Base-by-base conservation (phyloP, 305 asterid species). In the Caryopteris hybrid region DNA sequence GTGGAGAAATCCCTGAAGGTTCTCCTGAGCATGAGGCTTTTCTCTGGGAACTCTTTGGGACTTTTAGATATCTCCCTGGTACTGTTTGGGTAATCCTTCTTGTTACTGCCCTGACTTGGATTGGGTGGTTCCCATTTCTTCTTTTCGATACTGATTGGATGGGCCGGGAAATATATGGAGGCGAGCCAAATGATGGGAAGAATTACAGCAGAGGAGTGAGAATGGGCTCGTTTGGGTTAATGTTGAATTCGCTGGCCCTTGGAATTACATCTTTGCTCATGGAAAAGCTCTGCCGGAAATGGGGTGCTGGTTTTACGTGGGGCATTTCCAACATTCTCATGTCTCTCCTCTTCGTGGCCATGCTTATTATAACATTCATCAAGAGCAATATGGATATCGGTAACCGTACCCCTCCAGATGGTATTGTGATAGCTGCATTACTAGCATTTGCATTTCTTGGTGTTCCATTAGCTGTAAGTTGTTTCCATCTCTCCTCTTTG, bases 261-360 rank as follows among this genome's bases (percentile, higher is more conserved):
- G 96, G 97, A 73, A 46, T 88, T 61, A 86, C 97, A 16, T 86
- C 96, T 61, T 45, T 91, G 66, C 38, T 88, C 64, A 84, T 86
- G 95, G 97, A 91, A 81, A 82, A 82, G 87, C 92, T 91, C 27
- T 88, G 96, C 78, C 74, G 95, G 47, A 91, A 80, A 69, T 85
- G 84, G 84, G 96, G 97, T 2, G 95, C 97, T 60, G 96, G 91
- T 71, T 85, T 86, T 81, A 78, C 85, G 5, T 91, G 97, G 97
- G 96, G 97, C 62, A 39, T 91, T 73, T 88, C 97, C 2, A 88
- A 82, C 39, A 70, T 91, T 59, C 34, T 88, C 57, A 73, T 85
- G 92, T 72, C 92, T 57, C 78, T 91, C 61, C 76, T 91, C 79
- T 85, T 83, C 74, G 78, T 86, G 75, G 85, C 84, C 18, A 88